Evolutionary conservation across 2,329 filamentous ascomycete genomes (phyloP), one percentile per base, ranked within the genome.

Genomic region (Colletotrichum noveboracense): DNA sequence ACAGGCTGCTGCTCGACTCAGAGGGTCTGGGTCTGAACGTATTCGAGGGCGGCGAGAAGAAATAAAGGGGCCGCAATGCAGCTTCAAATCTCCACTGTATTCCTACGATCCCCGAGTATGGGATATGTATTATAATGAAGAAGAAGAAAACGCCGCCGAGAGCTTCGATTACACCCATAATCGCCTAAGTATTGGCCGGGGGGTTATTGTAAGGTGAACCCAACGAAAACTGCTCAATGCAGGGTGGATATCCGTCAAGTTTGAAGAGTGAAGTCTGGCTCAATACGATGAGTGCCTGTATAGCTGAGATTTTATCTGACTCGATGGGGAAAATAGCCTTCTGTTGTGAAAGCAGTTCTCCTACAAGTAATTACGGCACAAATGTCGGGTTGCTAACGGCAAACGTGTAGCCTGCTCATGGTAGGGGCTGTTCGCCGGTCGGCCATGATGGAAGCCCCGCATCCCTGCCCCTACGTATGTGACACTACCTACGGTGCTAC

Each of bases 21-120:
- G 94, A 97, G 84, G 97, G 96, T 60, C 88, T 99, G 81, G 97
- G 97, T 66, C 88, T 99, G 82, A 98, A 99, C 82, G 95, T 99
- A 36, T 92, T 92, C 82, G 90, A 91, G 74, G 82, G 84, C 16
- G 80, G 84, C 21, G 86, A 88, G 66, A 87, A 90, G 82, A 88
- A 89, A 85, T 86, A 84, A 85, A 80, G 62, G 77, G 36, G 58
- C 28, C 30, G 69, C 65, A 13, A 32, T 16, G 52, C 69, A 66
- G 75, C 67, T 78, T 73, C 78, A 82, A 87, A 84, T 89, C 87
- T 87, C 87, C 84, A 87, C 87, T 88, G 87, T 88, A 87, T 84
- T 76, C 68, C 43, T 69, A 74, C 21, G 62, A 52, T 71, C 43
- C 58, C 32, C 36, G 43, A 69, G 64, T 65, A 52, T 24, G 56